These are phyloP conservation scores for Heterobasidion parviporum DNA, from an alignment of 1,284 basidiomycete species.

Conservation along the genomic window DNA sequence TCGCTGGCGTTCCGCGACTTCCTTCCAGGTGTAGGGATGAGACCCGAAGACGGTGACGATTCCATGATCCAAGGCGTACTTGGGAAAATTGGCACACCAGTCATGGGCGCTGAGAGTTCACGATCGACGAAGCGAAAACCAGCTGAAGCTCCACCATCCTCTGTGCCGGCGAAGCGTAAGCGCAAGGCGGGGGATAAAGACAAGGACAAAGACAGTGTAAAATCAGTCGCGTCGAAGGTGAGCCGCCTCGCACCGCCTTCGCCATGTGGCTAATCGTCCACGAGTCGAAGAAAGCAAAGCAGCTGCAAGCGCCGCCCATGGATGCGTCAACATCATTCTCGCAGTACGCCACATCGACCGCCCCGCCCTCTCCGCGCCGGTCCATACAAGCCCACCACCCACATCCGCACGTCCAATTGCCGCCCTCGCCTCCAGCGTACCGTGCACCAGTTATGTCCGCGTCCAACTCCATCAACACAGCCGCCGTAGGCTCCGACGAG, in stretches of 20 bases:
- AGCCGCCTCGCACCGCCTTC: constrained; percentile 1
- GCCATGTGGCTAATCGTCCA: background rate
- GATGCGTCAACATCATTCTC: constrained; percentile 8
- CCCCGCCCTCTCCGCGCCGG: constrained; percentile 11
- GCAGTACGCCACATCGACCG: constrained; percentile 9
- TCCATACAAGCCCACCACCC: background rate
- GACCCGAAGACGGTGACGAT: constrained; percentile 2
- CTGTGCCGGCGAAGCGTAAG: constrained; percentile 55
- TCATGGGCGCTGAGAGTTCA: constrained; percentile 2
- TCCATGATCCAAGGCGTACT: constrained; percentile 8
- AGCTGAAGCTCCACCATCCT: constrained; percentile 14
- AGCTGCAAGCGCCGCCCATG: constrained; percentile 11
- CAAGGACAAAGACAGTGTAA: constrained; percentile 20
- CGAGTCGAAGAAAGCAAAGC: constrained; percentile 18
- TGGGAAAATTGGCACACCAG: constrained; percentile 4
- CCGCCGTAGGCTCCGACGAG: constrained; percentile 52
- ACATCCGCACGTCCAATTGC: background rate
- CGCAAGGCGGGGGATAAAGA: constrained; percentile 38
- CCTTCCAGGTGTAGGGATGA: constrained; percentile 48
- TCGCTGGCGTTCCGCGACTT: constrained; percentile 90
- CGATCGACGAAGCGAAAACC: constrained; percentile 17
- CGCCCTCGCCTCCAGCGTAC: constrained; percentile 9
- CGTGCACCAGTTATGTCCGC: background rate
- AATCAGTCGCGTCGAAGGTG: constrained; percentile 21
- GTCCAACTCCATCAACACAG: constrained; percentile 20